phyloP scores from a whole-genome alignment of 768 basidiomycete genomes.

The Mycena albidolilacea region DNA sequence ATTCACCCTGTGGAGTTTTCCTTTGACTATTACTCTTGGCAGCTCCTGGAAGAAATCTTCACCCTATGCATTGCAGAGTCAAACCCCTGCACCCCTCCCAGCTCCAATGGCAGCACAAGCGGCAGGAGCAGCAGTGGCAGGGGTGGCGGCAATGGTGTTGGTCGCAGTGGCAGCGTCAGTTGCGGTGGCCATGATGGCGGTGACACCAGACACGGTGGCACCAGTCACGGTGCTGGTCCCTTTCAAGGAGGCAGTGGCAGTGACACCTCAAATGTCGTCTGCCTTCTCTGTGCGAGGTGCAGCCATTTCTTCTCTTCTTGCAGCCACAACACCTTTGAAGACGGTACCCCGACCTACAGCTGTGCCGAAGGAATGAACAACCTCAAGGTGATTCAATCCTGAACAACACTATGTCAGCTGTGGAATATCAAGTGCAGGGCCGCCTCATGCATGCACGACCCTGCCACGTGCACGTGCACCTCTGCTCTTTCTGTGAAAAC shows the following conservation, averaged over 20 bases:
- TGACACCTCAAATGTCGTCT: constrained; percentile 17
- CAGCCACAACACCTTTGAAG: not conserved
- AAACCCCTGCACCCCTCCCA: too few species aligned
- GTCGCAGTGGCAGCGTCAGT: not conserved
- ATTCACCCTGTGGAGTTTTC: not conserved
- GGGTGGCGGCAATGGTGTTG: too few species aligned
- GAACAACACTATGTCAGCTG: constrained; percentile 18
- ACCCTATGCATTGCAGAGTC: too few species aligned
- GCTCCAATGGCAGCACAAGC: too few species aligned
- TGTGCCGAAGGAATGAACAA: not conserved
- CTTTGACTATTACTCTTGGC: not conserved
- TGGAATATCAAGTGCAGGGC: constrained; percentile 27
- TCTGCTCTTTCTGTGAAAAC: constrained; percentile 27
- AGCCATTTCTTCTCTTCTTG: constrained; percentile 26
- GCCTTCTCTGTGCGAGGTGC: constrained; percentile 31
- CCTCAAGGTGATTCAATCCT: not conserved
- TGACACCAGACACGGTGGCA: not conserved
- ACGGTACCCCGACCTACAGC: not conserved
- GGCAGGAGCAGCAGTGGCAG: too few species aligned
- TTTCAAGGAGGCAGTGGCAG: constrained; percentile 27
- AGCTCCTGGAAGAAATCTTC: not conserved
- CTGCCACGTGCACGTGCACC: constrained; percentile 3
- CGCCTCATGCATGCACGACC: constrained; percentile 4
- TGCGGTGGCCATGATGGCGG: not conserved
- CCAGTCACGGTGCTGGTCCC: not conserved